These are phyloP conservation scores for Hygrocybe punicea DNA, from an alignment of 768 basidiomycete genomes.

Conservation along the genomic window DNA sequence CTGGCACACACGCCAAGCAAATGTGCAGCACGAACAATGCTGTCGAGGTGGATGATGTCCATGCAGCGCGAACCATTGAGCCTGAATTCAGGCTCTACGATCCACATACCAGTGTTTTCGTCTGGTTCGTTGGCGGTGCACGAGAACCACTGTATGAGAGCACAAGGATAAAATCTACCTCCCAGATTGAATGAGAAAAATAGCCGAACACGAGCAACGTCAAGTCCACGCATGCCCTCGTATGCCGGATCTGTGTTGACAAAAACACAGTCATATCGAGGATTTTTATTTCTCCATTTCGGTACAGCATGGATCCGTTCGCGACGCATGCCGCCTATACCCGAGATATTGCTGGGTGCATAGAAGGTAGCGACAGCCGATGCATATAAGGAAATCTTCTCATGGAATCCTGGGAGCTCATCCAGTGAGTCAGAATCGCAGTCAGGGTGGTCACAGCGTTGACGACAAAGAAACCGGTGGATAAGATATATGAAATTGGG, in stretches of 20 bases:
- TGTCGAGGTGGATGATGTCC: slow-evolving; percentile 25
- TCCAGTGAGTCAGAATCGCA: no score
- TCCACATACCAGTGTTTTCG: slow-evolving; percentile 23
- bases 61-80: neutral
- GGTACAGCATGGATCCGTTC: slow-evolving; percentile 23
- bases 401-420: no score
- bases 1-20: no score
- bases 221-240: slow-evolving; percentile 19
- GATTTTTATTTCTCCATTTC: slow-evolving; percentile 17
- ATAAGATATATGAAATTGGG: no score
- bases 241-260: slow-evolving; percentile 12
- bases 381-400: slow-evolving; percentile 6
- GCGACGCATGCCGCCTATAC: slow-evolving; percentile 25
- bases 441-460: no score
- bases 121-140: slow-evolving; percentile 14
- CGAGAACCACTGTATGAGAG: slow-evolving; percentile 27
- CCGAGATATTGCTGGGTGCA: slow-evolving; percentile 26
- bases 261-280: slow-evolving; percentile 22
- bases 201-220: slow-evolving; percentile 19
- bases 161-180: slow-evolving; percentile 19
- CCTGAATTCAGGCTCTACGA: slow-evolving; percentile 19
- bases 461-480: no score
- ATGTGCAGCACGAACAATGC: slow-evolving; percentile 12
- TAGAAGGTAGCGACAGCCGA: slow-evolving; percentile 20
- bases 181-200: slow-evolving; percentile 23